Evolutionary conservation across 257 asterid genomes (phyloP), one percentile per base, ranked within the genome.

Genomic region (Petrea volubilis): DNA sequence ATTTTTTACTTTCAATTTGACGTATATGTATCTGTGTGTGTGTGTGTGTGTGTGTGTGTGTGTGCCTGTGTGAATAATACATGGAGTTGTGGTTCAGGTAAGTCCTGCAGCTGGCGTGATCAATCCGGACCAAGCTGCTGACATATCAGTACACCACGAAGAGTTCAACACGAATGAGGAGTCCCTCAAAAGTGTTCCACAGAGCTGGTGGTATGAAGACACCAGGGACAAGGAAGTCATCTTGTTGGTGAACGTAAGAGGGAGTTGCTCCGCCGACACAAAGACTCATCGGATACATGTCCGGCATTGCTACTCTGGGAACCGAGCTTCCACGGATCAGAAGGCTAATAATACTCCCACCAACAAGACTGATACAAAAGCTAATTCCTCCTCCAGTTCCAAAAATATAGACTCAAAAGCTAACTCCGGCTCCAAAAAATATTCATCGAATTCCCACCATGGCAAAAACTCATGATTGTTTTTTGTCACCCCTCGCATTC

Each of bases 141-240:
- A 88, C 50, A 72, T 92, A 46, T 73, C 81, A 4, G 34, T 88
- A 57, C 92, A 76, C 60, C 97, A 92, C 17, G 88, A 86, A 24
- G 98, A 88, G 63, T 78, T 68, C 79, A 84, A 80, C 70, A 79
- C 80, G n/a, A 40, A 78, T 67, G 98, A 87, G 53, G 92, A 90
- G 38, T 79, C 71, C n/a, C 78, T 75, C 0, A 92, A 92, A 1
- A 90, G 95, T 63, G 13, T 73, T 7, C 87, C 96, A 27, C 97
- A 90, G 10, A 84, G 89, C 76, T 85, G 94, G 96, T 84, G 96
- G 95, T 86, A 93, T 0, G 88, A 90, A 68, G 96, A 92, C 66
- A 82, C 86, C 15, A 88, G 87, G 68, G 95, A 88, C 9, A 88
- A 86, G 74, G 93, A 90, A 82, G 88, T 84, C 29, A 56, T 86